Evolutionary conservation across 2,329 filamentous ascomycete genomes (phyloP).

Genomic region (Cercospora sesami): DNA sequence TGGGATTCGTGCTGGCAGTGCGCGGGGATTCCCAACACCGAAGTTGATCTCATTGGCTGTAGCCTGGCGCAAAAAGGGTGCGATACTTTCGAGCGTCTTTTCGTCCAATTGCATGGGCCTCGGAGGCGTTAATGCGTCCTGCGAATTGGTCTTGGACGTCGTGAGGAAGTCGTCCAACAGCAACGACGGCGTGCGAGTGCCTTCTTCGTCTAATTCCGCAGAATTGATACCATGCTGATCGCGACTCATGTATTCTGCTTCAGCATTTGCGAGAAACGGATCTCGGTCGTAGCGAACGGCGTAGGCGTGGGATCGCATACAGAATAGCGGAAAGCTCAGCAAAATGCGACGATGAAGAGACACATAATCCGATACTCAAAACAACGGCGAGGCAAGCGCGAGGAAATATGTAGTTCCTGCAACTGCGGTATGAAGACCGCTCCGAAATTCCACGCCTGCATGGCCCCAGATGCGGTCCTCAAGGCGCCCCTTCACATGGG

Average conservation of each 20-base stretch:
- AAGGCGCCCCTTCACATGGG: neutral
- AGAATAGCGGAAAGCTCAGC: neutral
- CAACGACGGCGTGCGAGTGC: neutral
- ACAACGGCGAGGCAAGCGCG: neutral
- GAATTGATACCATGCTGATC: neutral
- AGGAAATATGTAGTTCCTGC: conserved; percentile 3
- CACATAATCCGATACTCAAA: neutral
- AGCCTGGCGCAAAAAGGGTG: conserved; percentile 4
- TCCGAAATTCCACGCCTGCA: conserved; percentile 1
- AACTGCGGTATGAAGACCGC: conserved; percentile 13
- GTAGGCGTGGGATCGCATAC: neutral
- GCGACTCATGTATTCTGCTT: conserved; percentile 1
- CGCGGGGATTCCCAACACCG: neutral
- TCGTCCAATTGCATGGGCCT: conserved; percentile 2
- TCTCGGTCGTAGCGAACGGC: neutral
- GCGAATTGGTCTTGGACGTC: neutral
- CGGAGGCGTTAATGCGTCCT: neutral
- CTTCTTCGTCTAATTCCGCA: neutral
- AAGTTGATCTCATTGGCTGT: neutral
- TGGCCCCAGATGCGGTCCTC: neutral
- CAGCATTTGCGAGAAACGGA: neutral
- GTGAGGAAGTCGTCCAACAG: neutral
- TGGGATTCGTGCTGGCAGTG: neutral
- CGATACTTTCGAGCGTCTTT: conserved; percentile 8
- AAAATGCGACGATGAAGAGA: neutral